These are phyloP conservation scores for Metschnikowia arizonensis DNA, from an alignment of 805 yeast species.

Conservation along the genomic window DNA sequence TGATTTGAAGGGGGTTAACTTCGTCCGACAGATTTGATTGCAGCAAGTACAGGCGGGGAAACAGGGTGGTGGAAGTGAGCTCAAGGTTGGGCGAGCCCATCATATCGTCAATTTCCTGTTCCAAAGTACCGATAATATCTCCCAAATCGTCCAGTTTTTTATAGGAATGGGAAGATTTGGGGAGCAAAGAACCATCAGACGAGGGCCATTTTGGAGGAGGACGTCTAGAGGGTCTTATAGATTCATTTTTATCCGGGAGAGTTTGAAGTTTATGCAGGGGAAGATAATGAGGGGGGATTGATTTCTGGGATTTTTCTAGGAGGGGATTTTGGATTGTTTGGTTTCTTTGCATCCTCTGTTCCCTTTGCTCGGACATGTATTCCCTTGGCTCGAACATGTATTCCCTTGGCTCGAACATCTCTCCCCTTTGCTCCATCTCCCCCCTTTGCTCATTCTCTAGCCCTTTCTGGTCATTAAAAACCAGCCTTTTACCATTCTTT, in stretches of 20 bases:
- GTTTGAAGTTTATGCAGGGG: background rate
- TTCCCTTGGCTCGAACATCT: no score
- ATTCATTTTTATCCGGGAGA: background rate
- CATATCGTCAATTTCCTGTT: constrained; percentile 23
- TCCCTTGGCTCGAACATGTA: no score
- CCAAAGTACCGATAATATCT: constrained; percentile 25
- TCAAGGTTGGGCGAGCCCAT: constrained; percentile 4
- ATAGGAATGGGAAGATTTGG: background rate
- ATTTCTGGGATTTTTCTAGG: no score
- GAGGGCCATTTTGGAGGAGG: background rate
- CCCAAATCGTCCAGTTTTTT: constrained; percentile 8
- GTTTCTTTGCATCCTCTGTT: no score
- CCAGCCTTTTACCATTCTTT: no score
- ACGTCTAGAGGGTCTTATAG: background rate
- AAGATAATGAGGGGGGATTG: no score
- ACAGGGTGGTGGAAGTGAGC: constrained; percentile 1
- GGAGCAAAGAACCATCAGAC: background rate
- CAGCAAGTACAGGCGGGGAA: background rate
- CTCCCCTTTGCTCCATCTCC: no score
- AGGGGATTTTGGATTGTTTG: no score
- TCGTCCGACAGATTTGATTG: background rate
- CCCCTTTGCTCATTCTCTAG: no score
- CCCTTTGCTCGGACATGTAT: no score
- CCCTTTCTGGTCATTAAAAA: no score
- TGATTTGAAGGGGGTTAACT: background rate